A percentile compares a stretch with the other conserved stretches of the same genome.
phyloP scores from a whole-genome alignment of 345 rosid species.

The Nephelium lappaceum region DNA sequence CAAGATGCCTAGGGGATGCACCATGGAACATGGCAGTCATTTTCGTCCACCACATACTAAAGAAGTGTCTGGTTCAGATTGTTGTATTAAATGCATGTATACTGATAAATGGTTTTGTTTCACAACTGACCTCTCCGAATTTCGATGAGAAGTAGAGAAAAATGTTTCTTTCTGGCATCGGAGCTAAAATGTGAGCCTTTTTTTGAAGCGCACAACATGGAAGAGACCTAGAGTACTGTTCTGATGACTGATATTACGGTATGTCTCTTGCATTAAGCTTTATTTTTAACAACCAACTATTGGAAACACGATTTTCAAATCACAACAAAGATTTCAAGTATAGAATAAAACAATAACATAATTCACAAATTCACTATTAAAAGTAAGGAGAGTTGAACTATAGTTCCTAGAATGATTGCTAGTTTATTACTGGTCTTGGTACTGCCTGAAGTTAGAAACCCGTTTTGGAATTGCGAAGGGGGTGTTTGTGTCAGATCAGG shows the following conservation, averaged over 20 bases:
- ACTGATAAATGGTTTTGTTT: not conserved
- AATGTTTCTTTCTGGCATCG: not conserved
- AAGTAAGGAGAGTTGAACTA: not conserved
- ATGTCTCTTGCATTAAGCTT: not conserved
- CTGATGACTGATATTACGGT: not conserved
- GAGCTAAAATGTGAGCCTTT: not conserved
- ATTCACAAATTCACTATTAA: too few species aligned
- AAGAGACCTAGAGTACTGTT: not conserved
- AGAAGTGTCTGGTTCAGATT: conserved; percentile 1
- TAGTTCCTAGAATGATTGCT: not conserved
- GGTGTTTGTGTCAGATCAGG: not conserved
- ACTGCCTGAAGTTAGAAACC: not conserved
- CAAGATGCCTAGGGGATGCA: conserved; percentile 46
- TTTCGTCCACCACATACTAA: not conserved
- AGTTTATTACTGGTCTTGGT: not conserved
- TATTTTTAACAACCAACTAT: not conserved
- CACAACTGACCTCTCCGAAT: not conserved
- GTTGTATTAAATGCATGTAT: not conserved
- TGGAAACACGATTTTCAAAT: not conserved
- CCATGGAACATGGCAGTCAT: not conserved
- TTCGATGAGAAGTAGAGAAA: not conserved
- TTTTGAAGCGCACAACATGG: not conserved
- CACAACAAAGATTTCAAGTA: not conserved
- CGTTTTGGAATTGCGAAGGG: not conserved
- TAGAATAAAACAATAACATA: not conserved